phyloP scores from a whole-genome alignment of 345 rosid species.

The Eucalyptus marginata region DNA sequence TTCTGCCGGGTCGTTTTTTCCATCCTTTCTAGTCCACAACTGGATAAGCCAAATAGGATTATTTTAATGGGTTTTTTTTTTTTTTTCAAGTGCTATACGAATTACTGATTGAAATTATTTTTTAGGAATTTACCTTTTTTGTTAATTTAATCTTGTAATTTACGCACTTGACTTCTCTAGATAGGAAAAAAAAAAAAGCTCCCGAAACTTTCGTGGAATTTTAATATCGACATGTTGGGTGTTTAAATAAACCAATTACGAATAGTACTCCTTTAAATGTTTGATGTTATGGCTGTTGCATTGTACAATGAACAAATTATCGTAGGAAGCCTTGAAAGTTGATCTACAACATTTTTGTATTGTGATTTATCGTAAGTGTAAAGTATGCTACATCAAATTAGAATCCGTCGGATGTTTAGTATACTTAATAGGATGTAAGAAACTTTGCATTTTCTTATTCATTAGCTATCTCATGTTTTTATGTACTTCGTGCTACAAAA shows the following conservation, averaged over 20 bases:
- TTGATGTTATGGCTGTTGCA: neutral
- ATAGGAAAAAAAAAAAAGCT: neutral
- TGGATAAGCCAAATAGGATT: neutral
- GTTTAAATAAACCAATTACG: neutral
- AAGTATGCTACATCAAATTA: neutral
- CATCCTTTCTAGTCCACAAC: neutral
- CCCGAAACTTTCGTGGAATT: accelerated
- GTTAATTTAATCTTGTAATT: neutral
- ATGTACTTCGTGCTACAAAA: accelerated
- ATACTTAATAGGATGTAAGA: neutral
- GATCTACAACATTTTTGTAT: neutral
- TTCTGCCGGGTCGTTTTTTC: neutral
- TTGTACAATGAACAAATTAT: neutral
- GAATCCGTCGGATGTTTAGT: accelerated
- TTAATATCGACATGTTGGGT: neutral
- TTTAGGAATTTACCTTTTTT: neutral
- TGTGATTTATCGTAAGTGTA: neutral
- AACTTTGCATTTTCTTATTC: neutral
- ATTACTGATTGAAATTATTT: neutral
- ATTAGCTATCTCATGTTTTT: neutral
- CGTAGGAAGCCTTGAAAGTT: neutral
- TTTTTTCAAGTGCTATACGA: neutral
- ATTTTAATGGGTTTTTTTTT: neutral
- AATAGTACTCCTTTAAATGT: neutral
- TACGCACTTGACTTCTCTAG: neutral